Evolutionary conservation across 176 grass and related monocot species (phyloP), one percentile per base, ranked within the genome.

Genomic region (Poa pratensis): DNA sequence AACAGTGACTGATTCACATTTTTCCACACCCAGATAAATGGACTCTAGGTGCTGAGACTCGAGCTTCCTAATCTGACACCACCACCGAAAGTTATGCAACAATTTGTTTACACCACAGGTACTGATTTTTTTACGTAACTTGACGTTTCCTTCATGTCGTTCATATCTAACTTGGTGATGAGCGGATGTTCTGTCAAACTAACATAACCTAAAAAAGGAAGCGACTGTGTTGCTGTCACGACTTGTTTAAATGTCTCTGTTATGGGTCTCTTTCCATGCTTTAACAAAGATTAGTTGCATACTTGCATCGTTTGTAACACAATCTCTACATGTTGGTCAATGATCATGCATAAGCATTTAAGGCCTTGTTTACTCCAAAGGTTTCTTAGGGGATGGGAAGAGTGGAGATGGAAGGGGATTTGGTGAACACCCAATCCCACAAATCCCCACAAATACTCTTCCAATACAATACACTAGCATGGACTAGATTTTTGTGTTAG

Each of bases 131-230:
- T 55, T 18, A 24, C 13, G 30, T 53, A 22, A 69, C 69, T 60
- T 78, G 2, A 45, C 42, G 6, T 9, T 42, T 69, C 35, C 35
- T 37, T 37, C 35, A 6, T 37, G 35, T 37, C 40, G 10, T 73
- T 43, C 54, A 46, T 32, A 24, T 61, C 32, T 28, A 28, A 35
- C 9, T 67, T 64, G 9, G 22, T 55, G 51, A 46, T 27, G n/a
- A 82, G 7, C 17, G 22, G 58, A 37, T 35, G 58, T 53, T 12
- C 20, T 66, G 9, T 52, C 22, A 15, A 43, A 81, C 46, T 9
- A 68, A 57, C n/a, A 57, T 6, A 27, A 66, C 9, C 22, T 66
- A 77, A 16, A 55, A 74, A 9, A 22, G 65, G 77, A 84, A n/a
- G 71, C 45, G 1, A 5, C 43, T 27, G 16, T 22, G 40, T 28